phyloP scores from a whole-genome alignment of 768 basidiomycete genomes.

The Tylopilus balloui region DNA sequence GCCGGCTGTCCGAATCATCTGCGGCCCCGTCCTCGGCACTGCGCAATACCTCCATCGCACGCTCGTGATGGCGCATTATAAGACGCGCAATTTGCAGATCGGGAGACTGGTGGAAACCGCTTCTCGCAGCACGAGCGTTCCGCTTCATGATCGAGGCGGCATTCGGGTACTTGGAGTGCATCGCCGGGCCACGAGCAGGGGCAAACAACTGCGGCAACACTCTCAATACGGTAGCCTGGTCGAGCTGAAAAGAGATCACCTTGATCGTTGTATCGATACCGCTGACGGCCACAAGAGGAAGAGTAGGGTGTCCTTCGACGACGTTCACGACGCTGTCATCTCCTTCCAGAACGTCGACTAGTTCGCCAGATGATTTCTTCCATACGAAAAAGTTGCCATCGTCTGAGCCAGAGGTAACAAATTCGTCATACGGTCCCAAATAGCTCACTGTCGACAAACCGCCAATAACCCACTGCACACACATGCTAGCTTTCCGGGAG shows the following conservation, averaged over 20 bases:
- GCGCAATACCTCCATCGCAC: slow-evolving; percentile 22
- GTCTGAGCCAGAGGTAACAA: slow-evolving; percentile 78
- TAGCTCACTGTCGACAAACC: slow-evolving; percentile 63
- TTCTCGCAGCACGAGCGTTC: slow-evolving; percentile 42
- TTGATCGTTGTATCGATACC: slow-evolving; percentile 87
- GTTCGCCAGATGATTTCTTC: slow-evolving; percentile 59
- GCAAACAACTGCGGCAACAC: slow-evolving; percentile 55
- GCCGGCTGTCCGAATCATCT: slow-evolving; percentile 25
- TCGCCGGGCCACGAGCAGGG: slow-evolving; percentile 43
- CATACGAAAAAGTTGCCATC: slow-evolving; percentile 88
- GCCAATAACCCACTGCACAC: neutral
- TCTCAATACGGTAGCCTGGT: neutral
- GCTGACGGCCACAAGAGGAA: slow-evolving; percentile 80
- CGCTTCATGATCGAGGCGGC: slow-evolving; percentile 51
- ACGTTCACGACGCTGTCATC: slow-evolving; percentile 81
- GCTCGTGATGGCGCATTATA: slow-evolving; percentile 29
- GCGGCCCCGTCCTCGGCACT: slow-evolving; percentile 18
- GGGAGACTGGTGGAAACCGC: slow-evolving; percentile 15
- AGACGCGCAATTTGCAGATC: slow-evolving; percentile 29
- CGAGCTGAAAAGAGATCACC: slow-evolving; percentile 36
- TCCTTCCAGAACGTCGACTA: slow-evolving; percentile 81
- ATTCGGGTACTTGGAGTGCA: slow-evolving; percentile 51
- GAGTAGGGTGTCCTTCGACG: slow-evolving; percentile 73
- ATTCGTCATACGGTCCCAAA: slow-evolving; percentile 73
- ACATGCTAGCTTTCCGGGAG: neutral